Evolutionary conservation across 495 filamentous ascomycete species (phyloP).

Genomic region (Neurospora sp.): DNA sequence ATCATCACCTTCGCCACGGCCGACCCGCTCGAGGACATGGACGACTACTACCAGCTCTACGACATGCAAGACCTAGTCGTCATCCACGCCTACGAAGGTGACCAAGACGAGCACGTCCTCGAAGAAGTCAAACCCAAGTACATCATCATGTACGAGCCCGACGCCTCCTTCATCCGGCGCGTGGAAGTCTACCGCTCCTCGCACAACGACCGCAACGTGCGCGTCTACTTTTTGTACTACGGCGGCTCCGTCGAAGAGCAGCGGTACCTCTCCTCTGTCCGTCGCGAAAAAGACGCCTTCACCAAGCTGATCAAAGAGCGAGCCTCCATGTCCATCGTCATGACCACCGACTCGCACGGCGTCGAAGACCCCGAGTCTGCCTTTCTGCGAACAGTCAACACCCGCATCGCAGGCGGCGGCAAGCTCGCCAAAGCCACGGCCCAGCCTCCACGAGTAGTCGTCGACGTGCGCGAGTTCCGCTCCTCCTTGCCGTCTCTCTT

Average conservation of each 20-base stretch:
- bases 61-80: slow-evolving; percentile 85
- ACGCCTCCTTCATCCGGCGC: slow-evolving; percentile 86
- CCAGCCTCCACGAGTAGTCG: slow-evolving; percentile 82
- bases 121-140: slow-evolving; percentile 89
- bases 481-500: slow-evolving; percentile 85
- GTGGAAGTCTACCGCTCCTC: slow-evolving; percentile 95
- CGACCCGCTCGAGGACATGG: slow-evolving; percentile 80
- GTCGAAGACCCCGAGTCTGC: slow-evolving; percentile 68
- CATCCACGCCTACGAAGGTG: slow-evolving; percentile 81
- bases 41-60: slow-evolving; percentile 85
- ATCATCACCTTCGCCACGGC: slow-evolving; percentile 35
- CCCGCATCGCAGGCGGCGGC: slow-evolving; percentile 89
- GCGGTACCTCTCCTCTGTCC: slow-evolving; percentile 77
- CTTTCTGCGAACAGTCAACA: slow-evolving; percentile 93
- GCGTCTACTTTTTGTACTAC: slow-evolving; percentile 95
- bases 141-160: slow-evolving; percentile 98
- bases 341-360: slow-evolving; percentile 58
- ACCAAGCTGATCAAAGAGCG: slow-evolving; percentile 89
- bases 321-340: slow-evolving; percentile 79
- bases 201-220: slow-evolving; percentile 76
- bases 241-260: slow-evolving; percentile 93
- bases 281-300: slow-evolving; percentile 91
- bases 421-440: slow-evolving; percentile 66
- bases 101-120: slow-evolving; percentile 90
- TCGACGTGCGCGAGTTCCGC: slow-evolving; percentile 93